Base-by-base conservation (phyloP, 345 rosid genomes). In the Eucalyptus tenuipes region DNA sequence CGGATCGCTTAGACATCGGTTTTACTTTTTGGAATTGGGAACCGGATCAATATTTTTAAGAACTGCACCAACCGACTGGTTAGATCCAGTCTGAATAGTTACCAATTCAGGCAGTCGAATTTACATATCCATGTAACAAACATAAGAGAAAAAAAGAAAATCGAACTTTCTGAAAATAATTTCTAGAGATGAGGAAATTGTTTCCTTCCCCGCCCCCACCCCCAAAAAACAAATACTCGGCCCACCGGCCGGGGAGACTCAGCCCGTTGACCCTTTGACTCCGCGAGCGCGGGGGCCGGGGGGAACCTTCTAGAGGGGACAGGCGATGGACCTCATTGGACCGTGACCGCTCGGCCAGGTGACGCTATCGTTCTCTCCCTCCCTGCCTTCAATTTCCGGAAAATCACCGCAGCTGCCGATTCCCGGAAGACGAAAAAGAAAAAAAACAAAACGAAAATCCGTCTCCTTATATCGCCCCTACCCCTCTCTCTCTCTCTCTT, bases 1-100 rank as follows among this genome's bases (percentile, higher is more conserved):
- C 0, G 0, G 4, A 52, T 0, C 0, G 9, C 0, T 0, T 52
- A 2, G 24, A 18, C 0, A 7, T 18, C 10, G 1, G 3, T 52
- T 52, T 0, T 52, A 52, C 1, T 17, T 52, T 52, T 52, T 3
- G 9, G 2, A 17, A 17, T 50, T 1, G 4, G 3, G 55, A 4
- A 17, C 0, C 2, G 2, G 0, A 7, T 0, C 9, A 1, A 50
- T 17, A 50, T 4, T 52, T 52, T 52, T 52, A 3, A 52, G 9
- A 52, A 17, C 0, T n/a, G n/a, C n/a, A n/a, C n/a, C n/a, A n/a
- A n/a, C n/a, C n/a, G n/a, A n/a, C n/a, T n/a, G n/a, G n/a, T n/a
- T n/a, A n/a, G n/a, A n/a, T n/a, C n/a, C 2, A 0, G 4, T 50
- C 1, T 50, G 0, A 1, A 3, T 1, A 6, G 3, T 50, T 50